These are phyloP conservation scores for Chalciporus sphaerocephalus DNA, from an alignment of 768 basidiomycete genomes.

Conservation along the genomic window DNA sequence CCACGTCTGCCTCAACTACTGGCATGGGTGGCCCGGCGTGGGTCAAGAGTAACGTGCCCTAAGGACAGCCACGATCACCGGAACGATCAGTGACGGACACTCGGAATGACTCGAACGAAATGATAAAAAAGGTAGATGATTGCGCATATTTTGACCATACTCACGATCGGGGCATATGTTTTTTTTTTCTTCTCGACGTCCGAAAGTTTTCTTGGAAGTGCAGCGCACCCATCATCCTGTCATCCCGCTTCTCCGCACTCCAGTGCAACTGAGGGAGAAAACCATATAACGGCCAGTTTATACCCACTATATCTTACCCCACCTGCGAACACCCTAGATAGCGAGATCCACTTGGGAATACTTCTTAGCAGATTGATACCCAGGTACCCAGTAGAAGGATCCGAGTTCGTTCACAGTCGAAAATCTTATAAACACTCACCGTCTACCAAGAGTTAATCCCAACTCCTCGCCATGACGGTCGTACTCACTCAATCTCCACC, in stretches of 20 bases:
- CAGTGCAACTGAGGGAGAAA: conserved; percentile 4
- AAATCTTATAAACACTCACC: conserved; percentile 12
- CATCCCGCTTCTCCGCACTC: conserved; percentile 15
- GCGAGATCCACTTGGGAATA: neutral
- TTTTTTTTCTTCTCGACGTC: neutral
- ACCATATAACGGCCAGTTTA: conserved; percentile 3
- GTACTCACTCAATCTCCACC: conserved; percentile 5
- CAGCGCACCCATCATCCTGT: conserved; percentile 9
- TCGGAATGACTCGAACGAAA: neutral
- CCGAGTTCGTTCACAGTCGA: neutral
- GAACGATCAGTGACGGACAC: neutral
- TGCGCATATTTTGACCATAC: conserved; percentile 1
- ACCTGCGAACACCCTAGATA: conserved; percentile 4
- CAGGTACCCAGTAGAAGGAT: conserved; percentile 1
- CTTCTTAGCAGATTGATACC: conserved; percentile 1
- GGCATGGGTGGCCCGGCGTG: too few species aligned
- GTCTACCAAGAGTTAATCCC: neutral
- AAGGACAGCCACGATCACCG: conserved; percentile 8
- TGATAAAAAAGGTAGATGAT: conserved; percentile 5
- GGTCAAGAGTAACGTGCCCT: neutral
- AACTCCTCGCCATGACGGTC: conserved; percentile 13
- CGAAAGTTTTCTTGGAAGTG: neutral
- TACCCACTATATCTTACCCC: conserved; percentile 1
- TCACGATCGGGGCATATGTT: conserved; percentile 5
- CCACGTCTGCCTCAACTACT: too few species aligned